Base-by-base conservation (phyloP, 768 basidiomycete genomes). In the Heimioporus sp. region DNA sequence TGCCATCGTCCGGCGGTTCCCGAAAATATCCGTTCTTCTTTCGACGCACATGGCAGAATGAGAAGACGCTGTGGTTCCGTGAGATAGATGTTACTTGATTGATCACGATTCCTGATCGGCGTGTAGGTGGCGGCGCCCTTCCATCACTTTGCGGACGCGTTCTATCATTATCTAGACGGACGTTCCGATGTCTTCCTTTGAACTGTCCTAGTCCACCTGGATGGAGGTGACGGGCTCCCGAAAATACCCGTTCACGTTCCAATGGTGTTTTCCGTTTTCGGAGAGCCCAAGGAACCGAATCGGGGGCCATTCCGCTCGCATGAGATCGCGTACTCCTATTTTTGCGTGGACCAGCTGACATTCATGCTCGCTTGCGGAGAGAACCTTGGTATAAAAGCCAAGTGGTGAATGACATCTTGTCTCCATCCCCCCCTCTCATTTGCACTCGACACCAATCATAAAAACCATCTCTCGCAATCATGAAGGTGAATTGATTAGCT, bases 401-500 rank as follows among this genome's bases (percentile, higher is more conserved):
- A 40, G 9, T 12, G 34, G 15, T 17, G 4, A 9, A 38, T 36
- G 38, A 13, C 10, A 20, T 5, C n/a, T 48, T 37, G 24, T 8
- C 34, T 21, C 45, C 38, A 47, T 43, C 24, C 36, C 38, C 8
- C 51, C 63, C 46, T 48, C 46, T 38, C 43, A 46, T 45, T 52
- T 36, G n/a, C 34, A 36, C 50, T 52, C 50, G 48, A 15, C 49
- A 36, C 21, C 48, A 30, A 39, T 42, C 39, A 19, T 13, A 39
- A 50, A 41, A 43, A 17, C 13, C 28, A 24, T 30, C 55, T 6
- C 7, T 42, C 15, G 11, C 34, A 47, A 38, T 28, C 53, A 65
- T 32, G 78, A 80, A 80, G 77, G 78, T 76, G 47, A 34, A 21
- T 30, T 32, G 17, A 21, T 34, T 11, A 10, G 28, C 5, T 20